Percentiles rank a stretch among this genome's conserved stretches.
These are phyloP conservation scores for Metschnikowia matae DNA, from an alignment of 805 yeast genomes.

Conservation along the genomic window DNA sequence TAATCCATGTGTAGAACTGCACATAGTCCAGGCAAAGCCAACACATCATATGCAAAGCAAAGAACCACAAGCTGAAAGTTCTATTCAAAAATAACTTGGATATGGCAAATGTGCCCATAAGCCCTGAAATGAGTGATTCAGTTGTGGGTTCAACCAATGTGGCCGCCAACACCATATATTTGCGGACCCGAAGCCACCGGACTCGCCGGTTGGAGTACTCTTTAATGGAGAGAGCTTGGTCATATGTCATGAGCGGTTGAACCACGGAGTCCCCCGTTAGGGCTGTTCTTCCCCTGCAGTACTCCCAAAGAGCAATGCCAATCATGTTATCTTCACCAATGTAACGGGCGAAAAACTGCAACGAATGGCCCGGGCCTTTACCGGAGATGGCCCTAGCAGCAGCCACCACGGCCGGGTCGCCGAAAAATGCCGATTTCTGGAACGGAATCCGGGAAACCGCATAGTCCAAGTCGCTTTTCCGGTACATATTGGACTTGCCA, in stretches of 20 bases:
- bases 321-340: conserved; percentile 95
- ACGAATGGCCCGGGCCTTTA: conserved; percentile 45
- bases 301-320: conserved; percentile 77
- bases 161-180: conserved; percentile 82
- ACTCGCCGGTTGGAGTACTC: conserved; percentile 68
- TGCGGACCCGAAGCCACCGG: conserved; percentile 82
- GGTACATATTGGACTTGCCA: conserved; percentile 81
- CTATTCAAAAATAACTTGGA: conserved; percentile 37
- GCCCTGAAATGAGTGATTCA: conserved; percentile 65
- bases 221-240: conserved; percentile 28
- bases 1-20: conserved; percentile 49
- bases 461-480: conserved; percentile 58
- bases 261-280: conserved; percentile 74
- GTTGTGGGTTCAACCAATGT: conserved; percentile 85
- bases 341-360: conserved; percentile 69
- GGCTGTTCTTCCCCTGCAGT: conserved; percentile 63
- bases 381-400: conserved; percentile 27
- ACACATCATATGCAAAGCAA: conserved; percentile 48
- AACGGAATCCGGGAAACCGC: conserved; percentile 46
- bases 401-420: conserved; percentile 24
- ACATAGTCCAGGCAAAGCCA: conserved; percentile 67
- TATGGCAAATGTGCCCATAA: conserved; percentile 59
- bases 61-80: conserved; percentile 33
- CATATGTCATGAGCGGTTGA: conserved; percentile 57
- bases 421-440: conserved; percentile 27